Base-by-base conservation (phyloP, 441 rosid genomes). In the Arabidopsis lyrata region DNA sequence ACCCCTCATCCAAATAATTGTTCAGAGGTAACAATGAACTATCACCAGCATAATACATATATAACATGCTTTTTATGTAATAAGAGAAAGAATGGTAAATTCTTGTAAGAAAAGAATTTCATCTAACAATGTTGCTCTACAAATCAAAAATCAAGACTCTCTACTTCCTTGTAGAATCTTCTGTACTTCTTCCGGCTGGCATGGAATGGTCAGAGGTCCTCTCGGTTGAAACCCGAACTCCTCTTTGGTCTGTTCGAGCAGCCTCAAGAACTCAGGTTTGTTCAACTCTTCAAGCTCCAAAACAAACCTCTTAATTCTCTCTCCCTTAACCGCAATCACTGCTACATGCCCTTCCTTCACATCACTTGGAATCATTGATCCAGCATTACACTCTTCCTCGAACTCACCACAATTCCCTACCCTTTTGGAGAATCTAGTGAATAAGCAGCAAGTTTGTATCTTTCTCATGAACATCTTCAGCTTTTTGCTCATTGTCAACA, bases 111-210 rank as follows among this genome's bases (percentile, higher is more conserved):
- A 53, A 53, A 38, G 52, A 66, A 66, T 38, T 45, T 41, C 55
- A 54, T 14, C 29, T 53, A 67, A 42, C 29, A 52, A 39, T 42
- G 31, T 13, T 44, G 62, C 59, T 63, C 52, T 55, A 62, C 29
- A 31, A 45, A 10, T 14, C 14, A 41, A 35, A 31, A 38, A 3
- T 64, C 61, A 59, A 74, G 57, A 57, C 29, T 54, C 72, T 66
- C 70, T 52, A 67, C 63, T 34, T 78, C 55, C 71, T 72, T 70
- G 70, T 47, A 88, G 42, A 61, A 91, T 78, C 80, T 49, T 83
- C 79, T 88, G 77, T 57, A 89, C 56, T 74, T 87, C 92, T 72
- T 86, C 90, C 3, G 97, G 92, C 66, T 59, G 86, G 63, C 93
- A 88, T 13, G 97, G 95, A 36, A 89, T 76, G 24, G 82, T 80